Percentiles rank a stretch among this genome's conserved stretches.
Conservation (phyloP, 2,329 filamentous ascomycete species). For the Calonectria fujianensis region DNA sequence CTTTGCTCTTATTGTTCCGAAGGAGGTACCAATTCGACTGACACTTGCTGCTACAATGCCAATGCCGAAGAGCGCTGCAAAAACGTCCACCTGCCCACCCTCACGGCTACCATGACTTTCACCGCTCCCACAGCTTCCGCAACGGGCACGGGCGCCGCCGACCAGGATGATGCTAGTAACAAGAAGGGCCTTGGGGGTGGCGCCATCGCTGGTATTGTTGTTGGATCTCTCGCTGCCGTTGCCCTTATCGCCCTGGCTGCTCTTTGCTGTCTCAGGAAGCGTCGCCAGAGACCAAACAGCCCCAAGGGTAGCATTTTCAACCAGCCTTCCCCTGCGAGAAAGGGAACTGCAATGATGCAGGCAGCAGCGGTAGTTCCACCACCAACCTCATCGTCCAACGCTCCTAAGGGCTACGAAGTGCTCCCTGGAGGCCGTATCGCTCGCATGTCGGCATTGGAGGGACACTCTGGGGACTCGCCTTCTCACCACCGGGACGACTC, state of each 20-base stretch:
- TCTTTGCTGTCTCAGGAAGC: slow-evolving; percentile 76
- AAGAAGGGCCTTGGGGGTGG: slow-evolving; percentile 80
- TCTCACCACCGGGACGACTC: slow-evolving; percentile 68
- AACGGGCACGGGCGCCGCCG: slow-evolving; percentile 44
- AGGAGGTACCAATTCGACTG: slow-evolving; percentile 92
- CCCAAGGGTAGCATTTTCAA: slow-evolving; percentile 88
- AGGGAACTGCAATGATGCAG: slow-evolving; percentile 66
- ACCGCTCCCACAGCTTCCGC: slow-evolving; percentile 67
- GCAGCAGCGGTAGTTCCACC: slow-evolving; percentile 49
- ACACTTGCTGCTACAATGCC: slow-evolving; percentile 93
- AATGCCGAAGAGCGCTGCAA: slow-evolving; percentile 84
- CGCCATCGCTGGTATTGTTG: slow-evolving; percentile 91
- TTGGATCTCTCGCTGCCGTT: slow-evolving; percentile 85
- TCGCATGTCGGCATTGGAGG: slow-evolving; percentile 95
- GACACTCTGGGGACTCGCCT: slow-evolving; percentile 78
- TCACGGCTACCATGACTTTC: slow-evolving; percentile 81
- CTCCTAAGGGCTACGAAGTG: slow-evolving; percentile 79
- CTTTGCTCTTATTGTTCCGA: slow-evolving; percentile 91
- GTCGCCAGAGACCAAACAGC: slow-evolving; percentile 74
- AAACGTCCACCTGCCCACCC: slow-evolving; percentile 85
- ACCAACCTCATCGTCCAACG: slow-evolving; percentile 34
- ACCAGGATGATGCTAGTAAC: slow-evolving; percentile 45
- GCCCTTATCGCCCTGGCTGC: slow-evolving; percentile 81
- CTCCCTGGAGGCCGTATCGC: slow-evolving; percentile 92
- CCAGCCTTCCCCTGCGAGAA: slow-evolving; percentile 85